phyloP scores from a whole-genome alignment of 441 rosid species.

The Adansonia grandidieri region DNA sequence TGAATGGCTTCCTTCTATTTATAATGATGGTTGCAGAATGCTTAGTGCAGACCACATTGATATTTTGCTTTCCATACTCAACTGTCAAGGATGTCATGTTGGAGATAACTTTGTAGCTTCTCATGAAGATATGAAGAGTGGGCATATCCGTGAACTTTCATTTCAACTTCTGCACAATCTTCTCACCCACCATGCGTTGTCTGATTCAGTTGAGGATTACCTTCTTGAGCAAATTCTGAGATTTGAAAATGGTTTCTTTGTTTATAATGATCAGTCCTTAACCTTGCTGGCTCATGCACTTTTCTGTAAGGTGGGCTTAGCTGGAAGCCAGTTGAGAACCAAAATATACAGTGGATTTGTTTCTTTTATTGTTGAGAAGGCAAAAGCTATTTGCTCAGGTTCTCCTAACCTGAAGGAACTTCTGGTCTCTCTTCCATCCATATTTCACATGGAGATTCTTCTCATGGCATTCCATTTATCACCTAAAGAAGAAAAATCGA shows the following conservation, averaged over 20 bases:
- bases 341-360: conserved; percentile 64
- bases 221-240: conserved; percentile 73
- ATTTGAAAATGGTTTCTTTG: conserved; percentile 67
- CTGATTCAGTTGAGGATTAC: conserved; percentile 75
- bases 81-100: conserved; percentile 44
- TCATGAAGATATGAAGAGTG: conserved; percentile 67
- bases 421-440: conserved; percentile 77
- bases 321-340: conserved; percentile 74
- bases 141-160: conserved; percentile 60
- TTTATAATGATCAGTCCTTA: conserved; percentile 78
- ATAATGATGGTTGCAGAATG: conserved; percentile 73
- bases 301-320: conserved; percentile 63
- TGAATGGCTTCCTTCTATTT: conserved; percentile 71
- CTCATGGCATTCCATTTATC: conserved; percentile 95
- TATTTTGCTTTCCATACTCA: conserved; percentile 75
- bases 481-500: conserved; percentile 69
- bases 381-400: conserved; percentile 49
- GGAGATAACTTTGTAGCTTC: conserved; percentile 56
- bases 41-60: conserved; percentile 73
- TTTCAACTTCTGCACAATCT: conserved; percentile 80
- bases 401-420: conserved; percentile 66
- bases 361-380: conserved; percentile 67
- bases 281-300: conserved; percentile 76
- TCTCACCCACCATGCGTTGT: conserved; percentile 59
- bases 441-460: conserved; percentile 92